These are phyloP conservation scores for Colletotrichum simmondsii DNA, from an alignment of 2,329 filamentous ascomycete genomes.

Conservation along the genomic window DNA sequence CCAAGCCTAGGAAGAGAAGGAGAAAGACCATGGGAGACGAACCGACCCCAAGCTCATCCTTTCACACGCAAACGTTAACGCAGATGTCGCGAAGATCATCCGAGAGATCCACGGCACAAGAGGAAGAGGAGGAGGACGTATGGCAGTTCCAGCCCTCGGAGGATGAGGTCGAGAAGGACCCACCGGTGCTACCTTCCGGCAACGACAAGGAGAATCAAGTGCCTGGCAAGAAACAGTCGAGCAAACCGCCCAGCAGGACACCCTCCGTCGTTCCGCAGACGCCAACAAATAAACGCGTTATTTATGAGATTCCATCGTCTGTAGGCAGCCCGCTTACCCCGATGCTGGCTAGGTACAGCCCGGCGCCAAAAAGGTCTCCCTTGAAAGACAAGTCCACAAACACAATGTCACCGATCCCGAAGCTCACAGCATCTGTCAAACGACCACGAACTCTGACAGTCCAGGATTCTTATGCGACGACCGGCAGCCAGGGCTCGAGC, in stretches of 20 bases:
- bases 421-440: conserved; percentile 35
- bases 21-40: conserved; percentile 46
- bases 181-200: conserved; percentile 49
- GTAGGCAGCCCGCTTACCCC: conserved; percentile 54
- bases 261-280: conserved; percentile 54
- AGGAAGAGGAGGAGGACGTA: conserved; percentile 25
- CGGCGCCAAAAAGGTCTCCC: conserved; percentile 48
- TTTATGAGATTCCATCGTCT: conserved; percentile 57
- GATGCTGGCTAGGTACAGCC: conserved; percentile 52
- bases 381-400: conserved; percentile 48
- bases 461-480: conserved; percentile 56
- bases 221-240: conserved; percentile 39
- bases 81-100: conserved; percentile 55
- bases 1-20: conserved; percentile 25
- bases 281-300: conserved; percentile 44
- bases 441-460: conserved; percentile 49
- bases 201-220: conserved; percentile 44
- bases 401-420: conserved; percentile 23
- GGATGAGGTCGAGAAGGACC: conserved; percentile 44
- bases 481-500: conserved; percentile 28
- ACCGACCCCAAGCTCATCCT: conserved; percentile 42
- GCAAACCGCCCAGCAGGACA: conserved; percentile 41
- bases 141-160: conserved; percentile 50
- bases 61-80: conserved; percentile 55
- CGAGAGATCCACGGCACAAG: conserved; percentile 42